Base-by-base conservation (phyloP, 2,329 filamentous ascomycete species). In the Fusarium ambrosium region DNA sequence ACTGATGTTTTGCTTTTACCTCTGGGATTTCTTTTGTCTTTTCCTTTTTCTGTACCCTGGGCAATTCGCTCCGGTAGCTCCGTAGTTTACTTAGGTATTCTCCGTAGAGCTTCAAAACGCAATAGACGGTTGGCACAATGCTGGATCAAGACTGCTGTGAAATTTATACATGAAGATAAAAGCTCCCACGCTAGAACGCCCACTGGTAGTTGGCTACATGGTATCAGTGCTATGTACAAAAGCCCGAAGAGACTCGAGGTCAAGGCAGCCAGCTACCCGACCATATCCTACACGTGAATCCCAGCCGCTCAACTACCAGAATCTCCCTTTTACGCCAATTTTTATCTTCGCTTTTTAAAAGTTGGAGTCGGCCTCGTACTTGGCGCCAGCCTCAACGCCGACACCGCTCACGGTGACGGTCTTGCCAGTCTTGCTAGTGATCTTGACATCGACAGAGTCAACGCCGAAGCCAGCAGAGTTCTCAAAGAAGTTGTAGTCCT, bases 401-500 rank as follows among this genome's bases (percentile, higher is more conserved):
- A 92, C 88, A 22, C 84, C 80, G 71, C 87, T 87, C 9, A 92
- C 86, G 8, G 84, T 81, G 14, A 92, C 83, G 0, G 78, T 84
- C 72, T 85, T 83, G 1, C 91, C 90, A 51, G 84, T 85, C 4
- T 82, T 78, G 70, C 87, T 87, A 1, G 89, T 92, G 41, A 92
- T 84, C 70, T 85, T 86, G 39, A 92, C 84, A 73, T 88, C 85
- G 2, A 92, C 89, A 4, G 80, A 86, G 10, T 84, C 81, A 0
- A 85, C 86, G 0, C 89, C 88, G 75, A 90, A 91, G 0, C 91
- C 91, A 67, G 85, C 83, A 1, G 83, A 67, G 74, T 91, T 86
- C 85, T 92, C 87, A 55, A 92, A 93, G 83, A 87, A 93, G 85
- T 92, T 89, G 80, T 90, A 90, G 32, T 83, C 81, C 66, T 85